Evolutionary conservation across 257 asterid genomes (phyloP), one percentile per base, ranked within the genome.

Genomic region (Avicennia marina): DNA sequence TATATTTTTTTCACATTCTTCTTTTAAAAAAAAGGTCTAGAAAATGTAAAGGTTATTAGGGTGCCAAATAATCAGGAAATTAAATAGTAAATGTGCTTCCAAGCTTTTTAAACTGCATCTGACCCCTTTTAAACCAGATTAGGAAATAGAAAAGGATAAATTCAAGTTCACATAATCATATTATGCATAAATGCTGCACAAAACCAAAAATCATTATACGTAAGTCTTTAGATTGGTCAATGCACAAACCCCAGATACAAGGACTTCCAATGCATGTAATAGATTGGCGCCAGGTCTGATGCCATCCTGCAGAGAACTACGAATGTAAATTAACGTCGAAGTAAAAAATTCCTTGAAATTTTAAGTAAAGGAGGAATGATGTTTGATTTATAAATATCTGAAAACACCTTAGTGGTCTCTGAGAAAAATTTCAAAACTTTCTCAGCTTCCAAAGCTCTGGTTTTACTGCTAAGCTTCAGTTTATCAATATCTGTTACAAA

Each of bases 401-500:
- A 47, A 40, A 69, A 57, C 46, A 93, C 99, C 99, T 89, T 75
- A 48, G 88, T 67, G 66, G 79, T 74, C 81, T 86, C 95, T 21
- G 89, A 82, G 82, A 86, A 93, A 75, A 89, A 86, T 15, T 15
- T 50, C 59, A 93, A 66, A 69, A 89, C 94, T 86, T 77, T 89
- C 74, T 74, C 94, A 67, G 86, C 94, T 72, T 89, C 96, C 86
- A 93, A 69, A 33, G 82, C 71, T 78, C 97, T 86, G 69, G 80
- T 76, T 80, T 84, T 86, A 78, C 97, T 86, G 83, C 95, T 79
- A 45, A 86, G 78, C 88, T 89, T 93, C 89, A 93, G 72, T 80
- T 89, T 93, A 66, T 93, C 99, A 65, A 93, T 77, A 79, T 93
- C 99, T n/a, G 91, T 76, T 61, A 93, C 99, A 72, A 93, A 82